Evolutionary conservation across 495 filamentous ascomycete species (phyloP).

Genomic region (Aspergillus panamensis): DNA sequence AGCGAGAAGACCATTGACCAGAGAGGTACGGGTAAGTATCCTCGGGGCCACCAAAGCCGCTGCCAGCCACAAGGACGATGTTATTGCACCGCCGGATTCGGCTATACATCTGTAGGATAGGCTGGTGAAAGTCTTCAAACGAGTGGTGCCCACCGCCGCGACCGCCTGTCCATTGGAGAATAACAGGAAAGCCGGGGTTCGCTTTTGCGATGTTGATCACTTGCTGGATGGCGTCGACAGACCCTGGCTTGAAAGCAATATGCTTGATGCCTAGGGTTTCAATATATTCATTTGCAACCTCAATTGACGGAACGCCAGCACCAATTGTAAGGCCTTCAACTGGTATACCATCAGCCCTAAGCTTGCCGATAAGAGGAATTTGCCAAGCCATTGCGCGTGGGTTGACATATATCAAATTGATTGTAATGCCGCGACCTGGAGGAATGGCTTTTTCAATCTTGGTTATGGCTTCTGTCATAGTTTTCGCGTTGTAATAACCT

Average conservation of each 20-base stretch:
- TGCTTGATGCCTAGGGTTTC: constrained; percentile 91
- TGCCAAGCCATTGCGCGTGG: constrained; percentile 97
- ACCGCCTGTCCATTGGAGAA: constrained; percentile 93
- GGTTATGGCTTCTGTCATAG: constrained; percentile 79
- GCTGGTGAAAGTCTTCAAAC: constrained; percentile 92
- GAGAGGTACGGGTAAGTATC: constrained; percentile 94
- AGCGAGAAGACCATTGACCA: constrained; percentile 78
- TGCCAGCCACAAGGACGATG: constrained; percentile 83
- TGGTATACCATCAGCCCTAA: constrained; percentile 84
- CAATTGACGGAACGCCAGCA: constrained; percentile 89
- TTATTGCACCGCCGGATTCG: constrained; percentile 79
- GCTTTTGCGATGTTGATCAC: constrained; percentile 92
- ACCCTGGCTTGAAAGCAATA: constrained; percentile 93
- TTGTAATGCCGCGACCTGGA: constrained; percentile 84
- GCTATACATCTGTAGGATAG: constrained; percentile 86
- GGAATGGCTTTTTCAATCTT: constrained; percentile 90
- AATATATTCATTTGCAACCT: constrained; percentile 92
- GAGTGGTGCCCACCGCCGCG: constrained; percentile 94
- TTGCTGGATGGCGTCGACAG: constrained; percentile 79
- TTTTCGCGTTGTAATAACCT: constrained; percentile 89
- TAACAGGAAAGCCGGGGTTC: constrained; percentile 83
- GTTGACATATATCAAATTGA: constrained; percentile 97
- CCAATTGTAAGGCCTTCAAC: constrained; percentile 95
- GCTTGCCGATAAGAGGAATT: constrained; percentile 80
- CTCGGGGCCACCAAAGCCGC: constrained; percentile 86